Conservation (phyloP, 768 basidiomycete species). For the Russula compacta region DNA sequence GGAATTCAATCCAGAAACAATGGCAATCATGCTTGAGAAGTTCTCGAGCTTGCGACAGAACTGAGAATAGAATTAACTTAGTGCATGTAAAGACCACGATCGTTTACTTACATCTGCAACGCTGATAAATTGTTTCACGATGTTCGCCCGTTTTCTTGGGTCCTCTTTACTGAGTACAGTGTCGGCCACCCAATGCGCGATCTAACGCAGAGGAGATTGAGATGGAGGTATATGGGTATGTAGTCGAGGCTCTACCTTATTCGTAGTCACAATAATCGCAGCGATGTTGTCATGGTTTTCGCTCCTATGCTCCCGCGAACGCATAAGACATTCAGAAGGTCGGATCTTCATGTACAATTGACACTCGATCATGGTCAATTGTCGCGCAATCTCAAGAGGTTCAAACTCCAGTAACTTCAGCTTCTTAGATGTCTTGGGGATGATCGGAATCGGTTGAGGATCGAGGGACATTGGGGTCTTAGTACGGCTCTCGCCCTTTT, state of each 20-base stretch:
- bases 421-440: constrained; percentile 62
- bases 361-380: constrained; percentile 88
- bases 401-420: constrained; percentile 82
- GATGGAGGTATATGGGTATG: not conserved
- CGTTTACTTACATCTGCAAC: constrained; percentile 72
- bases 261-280: constrained; percentile 79
- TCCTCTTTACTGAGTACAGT: constrained; percentile 75
- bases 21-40: constrained; percentile 95
- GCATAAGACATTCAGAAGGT: constrained; percentile 83
- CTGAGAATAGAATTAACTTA: constrained; percentile 32
- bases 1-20: constrained; percentile 89
- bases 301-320: constrained; percentile 63
- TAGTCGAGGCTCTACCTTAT: constrained; percentile 42
- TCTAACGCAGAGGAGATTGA: constrained; percentile 36
- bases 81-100: not conserved
- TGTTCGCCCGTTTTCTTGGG: constrained; percentile 65
- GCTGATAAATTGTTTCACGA: constrained; percentile 85
- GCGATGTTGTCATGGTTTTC: constrained; percentile 79
- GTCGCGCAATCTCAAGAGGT: constrained; percentile 81
- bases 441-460: constrained; percentile 65
- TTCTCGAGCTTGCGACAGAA: constrained; percentile 85
- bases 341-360: constrained; percentile 79
- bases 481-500: constrained; percentile 50
- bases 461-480: constrained; percentile 45
- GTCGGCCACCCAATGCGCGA: constrained; percentile 90